Evolutionary conservation across 2,329 filamentous ascomycete genomes (phyloP).

Genomic region (Colletotrichum chlorophyti): DNA sequence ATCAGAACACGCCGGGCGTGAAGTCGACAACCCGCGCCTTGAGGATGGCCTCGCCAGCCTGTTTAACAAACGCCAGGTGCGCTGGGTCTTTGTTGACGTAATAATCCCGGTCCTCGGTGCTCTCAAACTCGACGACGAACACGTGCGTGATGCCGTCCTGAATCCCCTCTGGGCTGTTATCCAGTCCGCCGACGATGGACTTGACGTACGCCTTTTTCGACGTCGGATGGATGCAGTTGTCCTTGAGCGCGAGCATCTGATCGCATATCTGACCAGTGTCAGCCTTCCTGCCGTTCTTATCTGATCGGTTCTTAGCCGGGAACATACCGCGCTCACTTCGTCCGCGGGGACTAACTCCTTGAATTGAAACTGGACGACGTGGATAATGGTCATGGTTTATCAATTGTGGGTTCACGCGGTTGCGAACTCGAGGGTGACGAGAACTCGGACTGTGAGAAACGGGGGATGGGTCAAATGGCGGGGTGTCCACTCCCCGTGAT

Average conservation of each 20-base stretch:
- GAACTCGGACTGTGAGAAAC: neutral
- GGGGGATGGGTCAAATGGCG: neutral
- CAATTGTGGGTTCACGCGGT: neutral
- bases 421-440: neutral
- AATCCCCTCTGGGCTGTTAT: constrained; percentile 67
- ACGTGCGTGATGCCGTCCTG: constrained; percentile 71
- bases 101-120: constrained; percentile 68
- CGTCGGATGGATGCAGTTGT: constrained; percentile 67
- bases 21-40: constrained; percentile 69
- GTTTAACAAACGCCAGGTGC: constrained; percentile 66
- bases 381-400: constrained; percentile 68
- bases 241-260: constrained; percentile 55
- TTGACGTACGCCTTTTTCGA: constrained; percentile 67
- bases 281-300: neutral
- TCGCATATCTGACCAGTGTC: constrained; percentile 36
- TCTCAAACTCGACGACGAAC: constrained; percentile 73
- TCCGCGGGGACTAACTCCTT: constrained; percentile 56
- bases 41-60: constrained; percentile 52
- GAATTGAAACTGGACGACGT: constrained; percentile 74
- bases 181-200: constrained; percentile 62
- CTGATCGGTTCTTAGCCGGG: neutral
- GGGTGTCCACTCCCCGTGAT: neutral
- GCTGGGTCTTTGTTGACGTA: constrained; percentile 71
- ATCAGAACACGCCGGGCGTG: constrained; percentile 48
- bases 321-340: constrained; percentile 62